A percentile compares a stretch with the other conserved stretches of the same genome.
phyloP scores from a whole-genome alignment of 768 basidiomycete genomes.

The Termitomyces sp. region DNA sequence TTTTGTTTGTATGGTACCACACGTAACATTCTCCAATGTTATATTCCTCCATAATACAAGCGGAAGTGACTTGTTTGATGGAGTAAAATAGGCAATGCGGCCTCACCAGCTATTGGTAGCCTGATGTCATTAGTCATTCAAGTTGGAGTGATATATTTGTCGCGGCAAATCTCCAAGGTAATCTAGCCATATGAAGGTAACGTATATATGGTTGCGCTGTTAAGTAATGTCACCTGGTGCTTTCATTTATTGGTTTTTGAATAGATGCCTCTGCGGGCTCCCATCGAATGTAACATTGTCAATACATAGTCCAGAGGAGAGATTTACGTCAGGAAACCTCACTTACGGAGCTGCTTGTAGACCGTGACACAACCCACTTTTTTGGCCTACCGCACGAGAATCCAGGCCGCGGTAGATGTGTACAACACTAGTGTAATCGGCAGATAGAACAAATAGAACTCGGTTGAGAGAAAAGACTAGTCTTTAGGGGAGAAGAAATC shows the following conservation, averaged over 20 bases:
- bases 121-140: background rate
- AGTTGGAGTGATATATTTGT: background rate
- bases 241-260: background rate
- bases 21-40: background rate
- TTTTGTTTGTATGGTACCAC: background rate
- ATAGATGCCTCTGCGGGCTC: background rate
- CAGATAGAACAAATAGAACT: background rate
- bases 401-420: background rate
- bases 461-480: background rate
- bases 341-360: background rate
- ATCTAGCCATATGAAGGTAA: background rate
- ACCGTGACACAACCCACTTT: background rate
- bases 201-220: background rate
- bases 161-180: background rate
- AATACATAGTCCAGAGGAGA: background rate
- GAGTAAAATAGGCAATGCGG: background rate
- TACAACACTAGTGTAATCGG: too few relatives aligned
- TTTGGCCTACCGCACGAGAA: background rate
- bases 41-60: background rate
- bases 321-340: background rate
- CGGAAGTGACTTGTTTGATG: background rate
- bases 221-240: background rate
- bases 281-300: background rate
- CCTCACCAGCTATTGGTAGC: background rate
- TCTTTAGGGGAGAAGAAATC: background rate